Percentiles rank a stretch among this genome's conserved stretches.
These are phyloP conservation scores for Candida taoyuanica DNA, from an alignment of 805 yeast genomes.

Conservation along the genomic window DNA sequence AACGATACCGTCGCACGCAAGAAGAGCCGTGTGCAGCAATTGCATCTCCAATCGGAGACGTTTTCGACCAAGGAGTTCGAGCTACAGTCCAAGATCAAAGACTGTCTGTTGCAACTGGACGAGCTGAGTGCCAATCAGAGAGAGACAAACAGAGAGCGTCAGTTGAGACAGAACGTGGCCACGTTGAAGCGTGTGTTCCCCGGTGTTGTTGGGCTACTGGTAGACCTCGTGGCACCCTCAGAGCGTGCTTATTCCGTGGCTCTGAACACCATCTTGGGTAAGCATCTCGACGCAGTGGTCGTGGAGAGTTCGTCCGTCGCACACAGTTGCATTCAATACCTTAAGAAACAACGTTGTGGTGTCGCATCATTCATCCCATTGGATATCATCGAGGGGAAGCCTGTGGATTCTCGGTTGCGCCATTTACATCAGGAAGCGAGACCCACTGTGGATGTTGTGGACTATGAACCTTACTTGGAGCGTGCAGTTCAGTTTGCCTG, in stretches of 20 bases:
- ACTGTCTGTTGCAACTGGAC: slow-evolving; percentile 54
- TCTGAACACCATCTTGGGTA: slow-evolving; percentile 72
- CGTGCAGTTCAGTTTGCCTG: slow-evolving; percentile 77
- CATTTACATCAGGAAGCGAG: slow-evolving; percentile 48
- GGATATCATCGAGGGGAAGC: slow-evolving; percentile 60
- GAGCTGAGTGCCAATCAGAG: slow-evolving; percentile 73
- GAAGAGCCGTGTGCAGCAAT: slow-evolving; percentile 35
- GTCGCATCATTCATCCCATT: slow-evolving; percentile 84
- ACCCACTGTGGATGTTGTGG: slow-evolving; percentile 71
- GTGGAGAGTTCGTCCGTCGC: slow-evolving; percentile 73
- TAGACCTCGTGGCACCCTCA: slow-evolving; percentile 74
- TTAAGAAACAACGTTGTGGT: slow-evolving; percentile 84
- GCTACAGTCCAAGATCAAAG: slow-evolving; percentile 59
- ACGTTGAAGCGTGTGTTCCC: slow-evolving; percentile 71
- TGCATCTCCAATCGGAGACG: slow-evolving; percentile 37
- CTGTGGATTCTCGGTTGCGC: slow-evolving; percentile 52
- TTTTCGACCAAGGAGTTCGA: slow-evolving; percentile 47
- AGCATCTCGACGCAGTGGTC: slow-evolving; percentile 73
- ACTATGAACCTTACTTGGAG: slow-evolving; percentile 62
- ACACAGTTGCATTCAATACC: slow-evolving; percentile 67
- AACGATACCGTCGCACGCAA: slow-evolving; percentile 36
- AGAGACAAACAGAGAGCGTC: slow-evolving; percentile 67
- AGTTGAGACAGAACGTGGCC: slow-evolving; percentile 66
- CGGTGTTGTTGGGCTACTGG: slow-evolving; percentile 77
- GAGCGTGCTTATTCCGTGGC: slow-evolving; percentile 71